Evolutionary conservation across 2,329 filamentous ascomycete species (phyloP), one percentile per base, ranked within the genome.

Genomic region (Talaromyces sp.): DNA sequence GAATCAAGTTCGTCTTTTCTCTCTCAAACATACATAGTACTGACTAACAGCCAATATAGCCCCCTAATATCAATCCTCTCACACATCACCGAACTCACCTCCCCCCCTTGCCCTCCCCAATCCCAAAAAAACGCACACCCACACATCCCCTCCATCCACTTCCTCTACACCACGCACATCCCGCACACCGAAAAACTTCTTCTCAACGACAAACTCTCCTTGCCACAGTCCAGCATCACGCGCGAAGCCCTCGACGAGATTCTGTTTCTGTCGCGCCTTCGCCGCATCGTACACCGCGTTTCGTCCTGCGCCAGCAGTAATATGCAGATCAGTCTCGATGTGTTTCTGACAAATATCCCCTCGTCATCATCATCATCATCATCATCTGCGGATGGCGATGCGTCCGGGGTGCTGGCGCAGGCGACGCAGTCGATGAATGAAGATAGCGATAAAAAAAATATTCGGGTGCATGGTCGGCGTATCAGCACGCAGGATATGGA

Each of bases 31-130:
- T 17, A 49, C n/a, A 28, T 36, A 11, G 27, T 27, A 27, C 2
- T 27, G 27, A 6, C 28, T 30, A 9, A 56, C 49, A 57, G 22
- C 55, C n/a, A 13, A 59, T 56, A 42, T 58, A 86, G 84, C 68
- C 91, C 91, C 0, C 77, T 93, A 5, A 84, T 92, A 60, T 91
- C 89, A 59, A 93, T 93, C 72, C 77, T 92, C 55, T 81, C 84
- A 17, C 82, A 84, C 63, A 77, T 92, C 7, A 80, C 80, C 27
- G 75, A 82, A 66, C 76, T 25, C n/a, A 4, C 44, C 10, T 47
- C 19, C 4, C 4, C 15, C 8, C 44, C 44, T 8, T 19, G 19
- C 10, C 17, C 36, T 39, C 36, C 36, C 36, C 15, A 39, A 4
- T 5, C 17, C 1, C 33, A 36, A 47, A 19, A 47, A 47, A 19